A percentile compares a stretch with the other conserved stretches of the same genome.
These are phyloP conservation scores for Monosporascus sp. DNA, from an alignment of 2,329 filamentous ascomycete genomes.

Conservation along the genomic window DNA sequence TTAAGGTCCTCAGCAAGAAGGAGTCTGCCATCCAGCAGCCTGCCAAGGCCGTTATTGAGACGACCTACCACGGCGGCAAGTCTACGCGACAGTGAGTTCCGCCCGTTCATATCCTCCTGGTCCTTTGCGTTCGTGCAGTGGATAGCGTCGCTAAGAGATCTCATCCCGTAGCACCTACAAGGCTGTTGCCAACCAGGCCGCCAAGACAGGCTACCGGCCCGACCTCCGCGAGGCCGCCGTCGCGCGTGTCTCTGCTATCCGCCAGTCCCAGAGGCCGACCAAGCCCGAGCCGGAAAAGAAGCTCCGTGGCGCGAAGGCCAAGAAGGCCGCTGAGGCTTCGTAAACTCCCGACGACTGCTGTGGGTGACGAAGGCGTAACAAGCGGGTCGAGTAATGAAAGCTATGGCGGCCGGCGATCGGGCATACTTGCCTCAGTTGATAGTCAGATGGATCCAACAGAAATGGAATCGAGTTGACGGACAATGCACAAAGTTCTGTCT, in stretches of 20 bases:
- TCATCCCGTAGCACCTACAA: constrained; percentile 68
- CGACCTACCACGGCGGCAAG: constrained; percentile 67
- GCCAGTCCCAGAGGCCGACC: constrained; percentile 69
- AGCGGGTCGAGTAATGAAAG: constrained; percentile 11
- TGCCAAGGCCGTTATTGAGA: constrained; percentile 57
- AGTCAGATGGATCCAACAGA: background rate
- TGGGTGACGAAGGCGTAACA: constrained; percentile 10
- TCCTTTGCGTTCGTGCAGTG: background rate
- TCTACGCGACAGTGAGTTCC: constrained; percentile 71
- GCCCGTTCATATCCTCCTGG: background rate
- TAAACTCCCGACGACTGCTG: constrained; percentile 17
- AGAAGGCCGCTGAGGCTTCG: constrained; percentile 56
- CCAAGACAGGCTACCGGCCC: constrained; percentile 79
- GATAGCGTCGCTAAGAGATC: constrained; percentile 4
- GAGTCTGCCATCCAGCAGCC: constrained; percentile 66
- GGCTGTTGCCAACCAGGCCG: constrained; percentile 73
- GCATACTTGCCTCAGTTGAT: background rate
- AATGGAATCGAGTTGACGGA: background rate
- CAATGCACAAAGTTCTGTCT: background rate
- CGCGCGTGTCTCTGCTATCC: constrained; percentile 81
- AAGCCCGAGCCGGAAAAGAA: constrained; percentile 72
- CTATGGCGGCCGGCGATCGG: background rate
- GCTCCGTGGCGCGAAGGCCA: constrained; percentile 73
- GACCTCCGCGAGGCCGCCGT: constrained; percentile 76
- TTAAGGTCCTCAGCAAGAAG: constrained; percentile 85